These are phyloP conservation scores for Rhypophila decipiens DNA, from an alignment of 495 filamentous ascomycete genomes.

Conservation along the genomic window DNA sequence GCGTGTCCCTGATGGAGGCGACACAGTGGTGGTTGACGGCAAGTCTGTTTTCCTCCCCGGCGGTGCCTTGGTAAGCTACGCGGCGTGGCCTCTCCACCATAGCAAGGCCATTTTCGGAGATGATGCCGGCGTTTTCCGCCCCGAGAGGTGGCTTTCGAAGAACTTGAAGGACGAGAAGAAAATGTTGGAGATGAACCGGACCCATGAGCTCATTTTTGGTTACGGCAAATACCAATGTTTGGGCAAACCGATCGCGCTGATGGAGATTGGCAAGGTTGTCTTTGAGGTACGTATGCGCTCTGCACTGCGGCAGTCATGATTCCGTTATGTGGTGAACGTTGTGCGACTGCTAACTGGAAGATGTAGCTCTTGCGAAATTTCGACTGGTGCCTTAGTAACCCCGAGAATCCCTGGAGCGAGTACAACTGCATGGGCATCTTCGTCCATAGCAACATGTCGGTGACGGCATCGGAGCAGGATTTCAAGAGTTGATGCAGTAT, in stretches of 20 bases:
- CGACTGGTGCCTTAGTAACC: neutral
- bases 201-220: slow-evolving; percentile 25
- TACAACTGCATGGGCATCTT: too few relatives aligned
- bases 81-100: slow-evolving; percentile 16
- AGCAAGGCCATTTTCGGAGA: slow-evolving; percentile 33
- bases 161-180: slow-evolving; percentile 24
- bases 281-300: slow-evolving; percentile 35
- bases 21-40: neutral
- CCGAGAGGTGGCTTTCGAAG: slow-evolving; percentile 47
- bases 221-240: slow-evolving; percentile 30
- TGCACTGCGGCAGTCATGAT: neutral
- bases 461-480: too few relatives aligned
- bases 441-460: too few relatives aligned
- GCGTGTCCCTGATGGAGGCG: neutral
- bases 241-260: slow-evolving; percentile 24
- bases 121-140: slow-evolving; percentile 39
- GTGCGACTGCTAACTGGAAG: neutral
- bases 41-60: slow-evolving; percentile 41
- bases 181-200: slow-evolving; percentile 27
- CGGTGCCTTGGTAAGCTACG: slow-evolving; percentile 39
- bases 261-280: slow-evolving; percentile 46
- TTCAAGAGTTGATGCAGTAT: too few relatives aligned
- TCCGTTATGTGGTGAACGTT: neutral
- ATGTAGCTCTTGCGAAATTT: neutral
- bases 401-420: neutral